Evolutionary conservation across 2,329 filamentous ascomycete species (phyloP), one percentile per base, ranked within the genome.

Genomic region (Aspergillus viridinutans): DNA sequence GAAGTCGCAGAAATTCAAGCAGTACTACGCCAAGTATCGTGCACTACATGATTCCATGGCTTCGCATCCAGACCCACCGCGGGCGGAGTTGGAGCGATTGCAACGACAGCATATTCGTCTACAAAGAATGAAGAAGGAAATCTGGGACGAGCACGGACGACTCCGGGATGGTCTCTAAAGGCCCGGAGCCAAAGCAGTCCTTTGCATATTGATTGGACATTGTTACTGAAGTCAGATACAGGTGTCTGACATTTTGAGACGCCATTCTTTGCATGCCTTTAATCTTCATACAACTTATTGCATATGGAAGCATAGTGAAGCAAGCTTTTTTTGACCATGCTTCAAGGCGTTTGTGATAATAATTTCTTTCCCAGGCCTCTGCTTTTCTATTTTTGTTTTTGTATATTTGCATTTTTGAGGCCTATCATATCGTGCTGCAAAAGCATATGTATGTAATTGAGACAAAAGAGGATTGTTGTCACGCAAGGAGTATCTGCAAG

Each of bases 61-160:
- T 21, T 64, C 67, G 6, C 70, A 72, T 38, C 59, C 74, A 32
- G 71, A 77, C 55, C 74, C 80, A 3, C 76, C 81, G 8, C 76
- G 74, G 50, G 72, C 77, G 23, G 81, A 86, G 63, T 71, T 83
- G 58, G 77, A 81, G 47, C 75, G 78, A 57, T 66, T 87, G 53
- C 78, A 80, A 65, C 76, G 73, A 57, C 82, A 83, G 78, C 82
- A 85, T 67, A 70, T 72, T 62, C 75, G 77, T 62, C 69, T 85
- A 49, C 76, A 81, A 64, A 76, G 76, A 61, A 82, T 84, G 80
- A 86, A 86, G 74, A 72, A 77, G 58, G 81, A 85, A 66, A 85
- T 86, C 59, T 77, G 75, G 75, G 74, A 75, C 40, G 75, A 77
- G 60, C 69, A 77, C 62, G 69, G 70, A 55, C 69, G 69, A 35